phyloP scores from a whole-genome alignment of 306 rosid species.

The Vicia villosa region DNA sequence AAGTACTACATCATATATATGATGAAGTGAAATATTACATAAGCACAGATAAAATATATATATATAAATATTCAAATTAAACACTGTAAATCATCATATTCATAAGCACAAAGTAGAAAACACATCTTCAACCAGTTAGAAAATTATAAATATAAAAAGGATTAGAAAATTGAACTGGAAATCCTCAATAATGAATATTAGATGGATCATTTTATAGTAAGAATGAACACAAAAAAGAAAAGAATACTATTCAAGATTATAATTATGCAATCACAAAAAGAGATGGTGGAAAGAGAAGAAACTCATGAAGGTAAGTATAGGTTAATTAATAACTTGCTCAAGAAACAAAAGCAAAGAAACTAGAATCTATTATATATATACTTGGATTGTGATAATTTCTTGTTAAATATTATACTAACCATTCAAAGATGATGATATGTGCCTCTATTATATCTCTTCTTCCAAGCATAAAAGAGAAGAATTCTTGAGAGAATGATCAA shows the following conservation, averaged over 20 bases:
- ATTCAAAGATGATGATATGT: conserved; percentile 35
- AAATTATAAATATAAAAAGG: too few species aligned
- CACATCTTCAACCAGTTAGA: background rate
- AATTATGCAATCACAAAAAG: conserved; percentile 7
- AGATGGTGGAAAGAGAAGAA: background rate
- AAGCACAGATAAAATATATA: background rate
- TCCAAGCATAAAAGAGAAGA: conserved; percentile 9
- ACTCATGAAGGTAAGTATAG: background rate
- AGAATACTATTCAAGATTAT: conserved; percentile 4
- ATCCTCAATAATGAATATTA: conserved; percentile 11
- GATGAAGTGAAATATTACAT: background rate
- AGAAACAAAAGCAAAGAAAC: conserved; percentile 10
- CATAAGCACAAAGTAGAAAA: background rate
- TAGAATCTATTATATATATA: background rate
- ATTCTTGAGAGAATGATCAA: conserved; percentile 4
- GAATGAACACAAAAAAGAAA: conserved; percentile 16
- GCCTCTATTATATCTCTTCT: background rate
- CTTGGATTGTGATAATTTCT: background rate
- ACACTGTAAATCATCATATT: conserved; percentile 1
- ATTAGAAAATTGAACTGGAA: conserved; percentile 1
- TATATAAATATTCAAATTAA: background rate
- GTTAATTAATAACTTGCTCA: background rate
- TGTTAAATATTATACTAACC: conserved; percentile 32
- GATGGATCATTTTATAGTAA: conserved; percentile 3
- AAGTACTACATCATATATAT: background rate